Percentiles rank a stretch among this genome's conserved stretches.
Evolutionary conservation across 2,329 filamentous ascomycete genomes (phyloP).

Genomic region (Bipolaris gigantea): DNA sequence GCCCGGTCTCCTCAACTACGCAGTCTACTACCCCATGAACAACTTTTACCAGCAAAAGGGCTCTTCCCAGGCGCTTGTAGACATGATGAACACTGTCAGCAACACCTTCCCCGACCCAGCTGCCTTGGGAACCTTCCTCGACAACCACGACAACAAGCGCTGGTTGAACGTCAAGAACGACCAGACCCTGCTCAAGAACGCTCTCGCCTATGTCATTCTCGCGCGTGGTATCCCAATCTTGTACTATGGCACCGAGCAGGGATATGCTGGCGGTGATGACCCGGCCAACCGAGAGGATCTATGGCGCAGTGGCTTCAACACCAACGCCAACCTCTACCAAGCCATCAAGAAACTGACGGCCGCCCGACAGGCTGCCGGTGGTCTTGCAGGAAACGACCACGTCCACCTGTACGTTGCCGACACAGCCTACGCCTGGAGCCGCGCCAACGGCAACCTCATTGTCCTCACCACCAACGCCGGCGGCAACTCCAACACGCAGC

Average conservation of each 20-base stretch:
- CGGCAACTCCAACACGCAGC: constrained; percentile 40
- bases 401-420: constrained; percentile 48
- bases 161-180: constrained; percentile 44
- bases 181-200: constrained; percentile 43
- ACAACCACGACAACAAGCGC: constrained; percentile 47
- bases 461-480: constrained; percentile 53
- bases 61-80: constrained; percentile 37
- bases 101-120: constrained; percentile 38
- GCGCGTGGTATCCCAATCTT: constrained; percentile 46
- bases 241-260: constrained; percentile 47
- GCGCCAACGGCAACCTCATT: constrained; percentile 49
- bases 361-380: constrained; percentile 44
- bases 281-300: constrained; percentile 48
- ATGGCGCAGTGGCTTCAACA: constrained; percentile 44
- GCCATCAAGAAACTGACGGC: constrained; percentile 30
- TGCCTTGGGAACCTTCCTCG: constrained; percentile 43
- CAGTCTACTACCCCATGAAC: constrained; percentile 50
- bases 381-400: constrained; percentile 51
- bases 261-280: constrained; percentile 42
- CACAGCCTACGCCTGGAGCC: constrained; percentile 53
- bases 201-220: constrained; percentile 44
- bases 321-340: constrained; percentile 32
- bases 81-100: constrained; percentile 41
- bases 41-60: constrained; percentile 41
- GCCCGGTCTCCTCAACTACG: constrained; percentile 65